Evolutionary conservation across 768 basidiomycete species (phyloP), one percentile per base, ranked within the genome.

Genomic region (Suillus hirtellus): DNA sequence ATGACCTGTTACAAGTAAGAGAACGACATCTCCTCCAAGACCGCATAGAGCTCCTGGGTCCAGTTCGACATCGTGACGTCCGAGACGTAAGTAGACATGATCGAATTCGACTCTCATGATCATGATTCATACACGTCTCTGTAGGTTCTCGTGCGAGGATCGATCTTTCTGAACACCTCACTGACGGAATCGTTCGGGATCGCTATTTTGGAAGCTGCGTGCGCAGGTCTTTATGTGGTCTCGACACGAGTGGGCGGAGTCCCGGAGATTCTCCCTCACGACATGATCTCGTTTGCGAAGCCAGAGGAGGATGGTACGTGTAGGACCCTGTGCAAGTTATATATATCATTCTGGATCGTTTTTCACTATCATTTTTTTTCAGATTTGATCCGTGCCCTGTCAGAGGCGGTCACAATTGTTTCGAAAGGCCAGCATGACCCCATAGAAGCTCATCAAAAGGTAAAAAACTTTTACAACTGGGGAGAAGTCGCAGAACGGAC

Each of bases 121-220:
- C 37, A 62, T 38, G 44, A 49, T 59, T 50, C 50, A 19, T 34
- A 44, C 44, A 31, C 55, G 49, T 21, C 40, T 34, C 0, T 35
- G 15, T 66, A 95, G 93, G 88, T 97, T n/a, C 83, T 99, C 12
- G 80, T 81, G 8, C 87, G 87, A 49, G 97, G 96, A 1, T 83
- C 92, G 14, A 95, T 99, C 64, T 99, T 90, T 77, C 81, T 99
- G 80, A 97, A 96, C 71, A 96, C 97, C 0, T 96, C 95, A 0
- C 82, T 99, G 31, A 99, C 96, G 1, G 97, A 99, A 73, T 86
- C 97, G 0, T 99, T 99, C 68, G 96, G 97, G 0, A 99, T 96
- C 67, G 93, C 92, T n/a, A 95, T 96, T 66, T 84, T 99, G 49
- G 97, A 99, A 78, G 97, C 96, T 0, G 97, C 97, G 0, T 96